A percentile compares a stretch with the other conserved stretches of the same genome.
phyloP scores from a whole-genome alignment of 2,329 filamentous ascomycete species.

The Diplodia seriata region DNA sequence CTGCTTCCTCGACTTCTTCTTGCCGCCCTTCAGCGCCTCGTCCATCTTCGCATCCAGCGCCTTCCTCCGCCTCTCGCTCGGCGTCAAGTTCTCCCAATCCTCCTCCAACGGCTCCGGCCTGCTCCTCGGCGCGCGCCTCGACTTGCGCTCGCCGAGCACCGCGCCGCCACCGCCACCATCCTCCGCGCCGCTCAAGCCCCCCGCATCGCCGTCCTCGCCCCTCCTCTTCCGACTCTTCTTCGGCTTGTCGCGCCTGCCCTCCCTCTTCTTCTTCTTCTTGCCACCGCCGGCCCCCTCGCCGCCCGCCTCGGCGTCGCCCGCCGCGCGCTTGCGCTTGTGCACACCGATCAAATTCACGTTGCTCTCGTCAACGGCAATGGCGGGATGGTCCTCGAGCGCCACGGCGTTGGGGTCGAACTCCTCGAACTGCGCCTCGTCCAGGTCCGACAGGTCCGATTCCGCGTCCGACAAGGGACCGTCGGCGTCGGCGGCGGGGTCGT shows the following conservation, averaged over 20 bases:
- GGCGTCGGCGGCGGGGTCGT: background rate
- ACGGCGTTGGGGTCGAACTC: slow-evolving; percentile 68
- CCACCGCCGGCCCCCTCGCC: slow-evolving; percentile 63
- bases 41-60: slow-evolving; percentile 89
- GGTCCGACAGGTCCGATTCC: slow-evolving; percentile 68
- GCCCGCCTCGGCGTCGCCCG: slow-evolving; percentile 62
- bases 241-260: slow-evolving; percentile 62
- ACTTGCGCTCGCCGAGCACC: slow-evolving; percentile 56
- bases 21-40: slow-evolving; percentile 83
- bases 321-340: slow-evolving; percentile 69
- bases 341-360: slow-evolving; percentile 67
- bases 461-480: slow-evolving; percentile 57
- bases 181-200: slow-evolving; percentile 42
- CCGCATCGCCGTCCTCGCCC: slow-evolving; percentile 49
- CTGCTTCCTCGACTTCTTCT: slow-evolving; percentile 75
- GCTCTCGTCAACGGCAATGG: slow-evolving; percentile 66
- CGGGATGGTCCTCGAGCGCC: slow-evolving; percentile 65
- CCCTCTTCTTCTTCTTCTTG: slow-evolving; percentile 73
- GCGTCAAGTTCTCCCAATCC: slow-evolving; percentile 78
- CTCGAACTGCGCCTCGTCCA: slow-evolving; percentile 70
- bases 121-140: slow-evolving; percentile 53
- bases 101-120: slow-evolving; percentile 58
- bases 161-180: background rate
- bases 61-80: slow-evolving; percentile 83
- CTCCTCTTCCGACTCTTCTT: slow-evolving; percentile 59